Conservation (phyloP, 768 basidiomycete genomes). For the Termitomyces sp. region DNA sequence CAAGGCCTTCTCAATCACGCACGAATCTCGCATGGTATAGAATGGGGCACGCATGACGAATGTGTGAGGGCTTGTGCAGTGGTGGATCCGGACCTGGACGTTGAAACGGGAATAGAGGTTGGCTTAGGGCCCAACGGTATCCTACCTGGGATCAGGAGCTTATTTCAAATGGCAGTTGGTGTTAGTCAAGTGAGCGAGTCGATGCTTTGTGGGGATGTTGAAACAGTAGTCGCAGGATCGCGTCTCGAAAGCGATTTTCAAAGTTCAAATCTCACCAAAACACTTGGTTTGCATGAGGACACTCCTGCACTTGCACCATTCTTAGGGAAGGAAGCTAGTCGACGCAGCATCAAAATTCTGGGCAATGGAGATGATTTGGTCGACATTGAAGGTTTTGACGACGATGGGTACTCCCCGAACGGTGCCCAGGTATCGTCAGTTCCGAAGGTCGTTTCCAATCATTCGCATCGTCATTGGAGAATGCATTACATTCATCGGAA, state of each 20-base stretch:
- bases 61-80: constrained; percentile 48
- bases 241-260: constrained; percentile 3
- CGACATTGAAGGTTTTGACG: constrained; percentile 27
- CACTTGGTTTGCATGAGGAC: constrained; percentile 45
- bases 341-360: constrained; percentile 38
- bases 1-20: constrained; percentile 54
- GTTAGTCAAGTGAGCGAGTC: constrained; percentile 7
- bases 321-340: constrained; percentile 36
- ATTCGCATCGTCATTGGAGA: constrained; percentile 8
- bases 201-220: neutral
- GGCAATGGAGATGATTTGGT: constrained; percentile 27
- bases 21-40: constrained; percentile 41
- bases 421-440: neutral
- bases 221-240: neutral
- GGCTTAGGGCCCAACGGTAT: constrained; percentile 35
- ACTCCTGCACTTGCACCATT: constrained; percentile 46
- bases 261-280: constrained; percentile 28
- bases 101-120: constrained; percentile 38
- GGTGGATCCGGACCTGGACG: constrained; percentile 32
- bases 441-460: neutral
- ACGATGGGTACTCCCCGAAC: neutral
- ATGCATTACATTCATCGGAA: constrained; percentile 13
- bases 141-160: constrained; percentile 40
- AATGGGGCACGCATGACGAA: constrained; percentile 53
- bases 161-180: constrained; percentile 47